These are phyloP conservation scores for Monosporascus sp. DNA, from an alignment of 2,329 filamentous ascomycete genomes.

Conservation along the genomic window DNA sequence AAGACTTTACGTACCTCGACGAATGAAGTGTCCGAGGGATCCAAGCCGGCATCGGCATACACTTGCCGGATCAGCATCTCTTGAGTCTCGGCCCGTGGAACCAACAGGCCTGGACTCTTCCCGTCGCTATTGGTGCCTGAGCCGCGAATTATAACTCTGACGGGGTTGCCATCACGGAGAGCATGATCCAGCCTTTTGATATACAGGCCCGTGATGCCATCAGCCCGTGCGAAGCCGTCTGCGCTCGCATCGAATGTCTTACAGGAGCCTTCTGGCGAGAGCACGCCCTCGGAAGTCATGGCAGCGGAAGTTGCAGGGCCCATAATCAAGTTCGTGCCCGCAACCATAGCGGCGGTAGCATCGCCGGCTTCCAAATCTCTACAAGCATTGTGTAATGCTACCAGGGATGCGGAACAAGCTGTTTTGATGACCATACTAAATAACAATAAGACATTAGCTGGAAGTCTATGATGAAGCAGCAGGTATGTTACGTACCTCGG, in stretches of 20 bases:
- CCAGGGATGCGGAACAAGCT: slow-evolving; percentile 24
- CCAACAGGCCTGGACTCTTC: slow-evolving; percentile 31
- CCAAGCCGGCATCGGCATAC: slow-evolving; percentile 17
- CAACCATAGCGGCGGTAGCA: slow-evolving; percentile 24
- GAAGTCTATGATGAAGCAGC: not conserved
- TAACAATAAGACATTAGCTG: slow-evolving; percentile 3
- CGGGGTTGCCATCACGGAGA: slow-evolving; percentile 16
- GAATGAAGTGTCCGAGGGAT: slow-evolving; percentile 15
- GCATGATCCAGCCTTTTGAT: slow-evolving; percentile 38
- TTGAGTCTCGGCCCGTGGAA: slow-evolving; percentile 28
- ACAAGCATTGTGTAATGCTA: slow-evolving; percentile 24
- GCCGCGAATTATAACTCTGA: slow-evolving; percentile 22
- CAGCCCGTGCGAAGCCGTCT: slow-evolving; percentile 40
- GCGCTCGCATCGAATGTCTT: slow-evolving; percentile 32
- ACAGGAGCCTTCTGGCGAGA: slow-evolving; percentile 19
- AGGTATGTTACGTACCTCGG: slow-evolving; percentile 14
- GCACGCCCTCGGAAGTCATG: slow-evolving; percentile 16
- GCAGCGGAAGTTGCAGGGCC: slow-evolving; percentile 15
- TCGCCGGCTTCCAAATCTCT: slow-evolving; percentile 20
- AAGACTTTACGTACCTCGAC: slow-evolving; percentile 15
- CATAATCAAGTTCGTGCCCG: slow-evolving; percentile 17
- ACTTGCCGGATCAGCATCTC: slow-evolving; percentile 21
- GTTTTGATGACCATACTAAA: slow-evolving; percentile 20
- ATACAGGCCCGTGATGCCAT: slow-evolving; percentile 34
- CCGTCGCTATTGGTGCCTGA: slow-evolving; percentile 35